Conservation (phyloP, 805 yeast species). For the Candida coleopterorum region DNA sequence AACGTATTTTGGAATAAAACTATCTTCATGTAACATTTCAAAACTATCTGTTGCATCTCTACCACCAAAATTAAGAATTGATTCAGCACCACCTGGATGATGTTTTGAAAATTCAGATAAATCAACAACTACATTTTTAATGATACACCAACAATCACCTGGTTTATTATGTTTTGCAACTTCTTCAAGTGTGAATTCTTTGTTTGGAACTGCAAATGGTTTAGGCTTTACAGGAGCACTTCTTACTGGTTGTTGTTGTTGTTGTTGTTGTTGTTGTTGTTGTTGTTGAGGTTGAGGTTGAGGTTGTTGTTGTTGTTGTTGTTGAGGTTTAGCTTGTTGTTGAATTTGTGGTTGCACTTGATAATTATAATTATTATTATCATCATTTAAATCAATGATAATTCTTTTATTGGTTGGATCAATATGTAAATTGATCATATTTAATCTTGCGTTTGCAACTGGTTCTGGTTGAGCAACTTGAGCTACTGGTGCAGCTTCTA, state of each 20-base stretch:
- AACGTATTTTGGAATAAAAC: conserved; percentile 47
- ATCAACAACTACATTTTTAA: conserved; percentile 49
- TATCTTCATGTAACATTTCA: conserved; percentile 54
- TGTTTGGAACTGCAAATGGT: conserved; percentile 40
- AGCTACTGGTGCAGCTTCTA: too few relatives aligned
- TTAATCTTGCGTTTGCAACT: conserved; percentile 35
- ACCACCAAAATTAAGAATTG: conserved; percentile 45
- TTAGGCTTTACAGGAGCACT: too few relatives aligned
- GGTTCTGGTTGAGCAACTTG: too few relatives aligned
- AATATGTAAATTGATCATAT: conserved; percentile 40
- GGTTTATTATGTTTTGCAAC: conserved; percentile 43
- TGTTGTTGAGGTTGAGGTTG: conserved; percentile 4
- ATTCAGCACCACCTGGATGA: conserved; percentile 61
- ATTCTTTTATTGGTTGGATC: conserved; percentile 33
- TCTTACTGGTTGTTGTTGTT: conserved; percentile 1
- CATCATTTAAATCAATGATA: conserved; percentile 29
- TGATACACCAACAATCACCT: conserved; percentile 50
- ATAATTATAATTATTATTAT: not conserved
- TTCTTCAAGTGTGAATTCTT: conserved; percentile 44
- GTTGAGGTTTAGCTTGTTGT: too few relatives aligned
- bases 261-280: conserved; percentile 1
- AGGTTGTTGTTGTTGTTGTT: not conserved
- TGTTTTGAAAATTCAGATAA: conserved; percentile 39
- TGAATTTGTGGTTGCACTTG: not conserved
- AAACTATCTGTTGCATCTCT: conserved; percentile 47